Percentiles rank a stretch among this genome's conserved stretches.
These are phyloP conservation scores for Allium cepa DNA, from an alignment of 106 monocot species.

Conservation along the genomic window DNA sequence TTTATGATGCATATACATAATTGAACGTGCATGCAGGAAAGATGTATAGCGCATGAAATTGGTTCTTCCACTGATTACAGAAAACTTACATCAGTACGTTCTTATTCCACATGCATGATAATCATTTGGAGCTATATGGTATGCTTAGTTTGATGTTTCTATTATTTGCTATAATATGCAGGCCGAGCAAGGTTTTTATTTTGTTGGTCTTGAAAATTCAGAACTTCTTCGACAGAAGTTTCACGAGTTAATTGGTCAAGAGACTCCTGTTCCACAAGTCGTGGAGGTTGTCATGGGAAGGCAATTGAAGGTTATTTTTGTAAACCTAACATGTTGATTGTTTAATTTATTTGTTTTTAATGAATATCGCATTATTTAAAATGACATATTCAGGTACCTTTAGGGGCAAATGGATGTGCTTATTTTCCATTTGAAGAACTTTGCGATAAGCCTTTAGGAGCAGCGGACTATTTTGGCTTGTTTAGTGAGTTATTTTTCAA, in stretches of 20 bases:
- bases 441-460: constrained; percentile 90
- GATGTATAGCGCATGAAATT: constrained; percentile 75
- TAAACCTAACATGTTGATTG: no score
- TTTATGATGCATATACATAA: constrained; percentile 1
- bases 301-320: constrained; percentile 52
- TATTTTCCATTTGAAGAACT: constrained; percentile 92
- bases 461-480: constrained; percentile 92
- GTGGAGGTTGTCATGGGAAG: constrained; percentile 98
- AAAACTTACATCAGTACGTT: constrained; percentile 45
- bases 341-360: no score
- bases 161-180: constrained; percentile 18
- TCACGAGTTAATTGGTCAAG: constrained; percentile 56
- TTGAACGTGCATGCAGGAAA: constrained; percentile 48
- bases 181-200: constrained; percentile 92
- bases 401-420: constrained; percentile 87
- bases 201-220: constrained; percentile 44
- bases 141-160: no score
- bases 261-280: constrained; percentile 43
- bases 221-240: constrained; percentile 66
- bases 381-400: constrained; percentile 41
- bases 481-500: constrained; percentile 54
- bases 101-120: constrained; percentile 1
- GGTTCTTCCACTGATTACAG: constrained; percentile 88
- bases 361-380: no score
- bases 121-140: no score